phyloP scores from a whole-genome alignment of 257 asterid genomes.

The Solanum pennellii region DNA sequence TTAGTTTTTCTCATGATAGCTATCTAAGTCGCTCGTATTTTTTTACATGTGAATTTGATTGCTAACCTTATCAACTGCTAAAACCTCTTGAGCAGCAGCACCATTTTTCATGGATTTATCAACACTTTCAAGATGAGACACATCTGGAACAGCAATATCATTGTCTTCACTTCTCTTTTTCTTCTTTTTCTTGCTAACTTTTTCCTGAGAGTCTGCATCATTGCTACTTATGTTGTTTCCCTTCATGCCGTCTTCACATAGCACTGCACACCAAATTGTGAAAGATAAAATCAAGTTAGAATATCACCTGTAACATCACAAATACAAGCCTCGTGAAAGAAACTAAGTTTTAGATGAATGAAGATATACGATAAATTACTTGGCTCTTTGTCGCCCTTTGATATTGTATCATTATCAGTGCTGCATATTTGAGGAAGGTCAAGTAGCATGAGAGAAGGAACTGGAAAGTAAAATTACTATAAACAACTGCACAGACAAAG shows the following conservation, averaged over 20 bases:
- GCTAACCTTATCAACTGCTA: background rate
- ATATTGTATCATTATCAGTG: conserved; percentile 8
- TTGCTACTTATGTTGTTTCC: conserved; percentile 15
- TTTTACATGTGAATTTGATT: conserved; percentile 8
- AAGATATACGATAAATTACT: conserved; percentile 16
- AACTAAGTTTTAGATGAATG: background rate
- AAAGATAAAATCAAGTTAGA: background rate
- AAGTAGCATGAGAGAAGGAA: conserved; percentile 17
- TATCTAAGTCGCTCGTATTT: background rate
- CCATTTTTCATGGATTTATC: background rate
- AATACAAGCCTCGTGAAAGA: background rate
- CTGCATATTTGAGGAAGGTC: conserved; percentile 29
- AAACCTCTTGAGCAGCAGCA: background rate
- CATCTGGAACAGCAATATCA: background rate
- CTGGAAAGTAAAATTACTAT: background rate
- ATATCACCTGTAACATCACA: background rate
- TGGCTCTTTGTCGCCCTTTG: conserved; percentile 16
- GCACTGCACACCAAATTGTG: conserved; percentile 9
- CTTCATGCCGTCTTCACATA: background rate
- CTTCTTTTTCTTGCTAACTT: conserved; percentile 32
- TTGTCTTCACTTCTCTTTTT: conserved; percentile 24
- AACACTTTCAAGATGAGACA: background rate
- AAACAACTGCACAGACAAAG: background rate
- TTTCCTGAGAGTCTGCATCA: conserved; percentile 12
- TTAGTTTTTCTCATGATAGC: background rate